phyloP scores from a whole-genome alignment of 2,329 filamentous ascomycete species.

The Colletotrichum graminicola region DNA sequence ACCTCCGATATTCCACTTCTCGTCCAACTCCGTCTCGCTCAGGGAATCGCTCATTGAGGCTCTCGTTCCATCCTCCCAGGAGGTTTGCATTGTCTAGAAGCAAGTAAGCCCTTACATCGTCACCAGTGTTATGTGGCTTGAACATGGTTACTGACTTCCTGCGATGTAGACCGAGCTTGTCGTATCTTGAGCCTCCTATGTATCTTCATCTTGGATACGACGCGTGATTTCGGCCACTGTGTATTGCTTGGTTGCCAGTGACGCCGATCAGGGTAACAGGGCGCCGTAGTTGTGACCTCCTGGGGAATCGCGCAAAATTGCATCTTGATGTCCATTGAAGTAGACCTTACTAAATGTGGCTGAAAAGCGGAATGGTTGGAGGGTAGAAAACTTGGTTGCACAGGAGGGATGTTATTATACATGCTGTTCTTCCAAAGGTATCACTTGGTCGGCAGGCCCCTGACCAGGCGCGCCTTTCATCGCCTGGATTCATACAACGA shows the following conservation, averaged over 20 bases:
- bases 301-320: conserved; percentile 36
- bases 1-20: not conserved
- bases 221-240: not conserved
- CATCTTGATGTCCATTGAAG: conserved; percentile 22
- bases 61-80: not conserved
- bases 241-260: conserved; percentile 18
- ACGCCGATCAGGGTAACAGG: conserved; percentile 1
- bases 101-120: not conserved
- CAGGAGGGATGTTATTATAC: not conserved
- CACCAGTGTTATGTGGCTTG: not conserved
- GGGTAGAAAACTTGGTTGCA: not conserved
- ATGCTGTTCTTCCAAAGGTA: not conserved
- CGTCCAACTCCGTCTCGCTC: not conserved
- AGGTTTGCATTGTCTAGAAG: not conserved
- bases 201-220: not conserved
- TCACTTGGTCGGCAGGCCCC: not conserved
- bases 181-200: not conserved
- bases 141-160: not conserved
- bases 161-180: not conserved
- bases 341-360: not conserved
- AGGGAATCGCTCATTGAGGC: not conserved
- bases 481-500: not conserved
- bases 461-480: not conserved
- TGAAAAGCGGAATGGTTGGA: too few species aligned
- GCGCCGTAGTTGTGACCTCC: not conserved